phyloP scores from a whole-genome alignment of 2,329 filamentous ascomycete species.

The Fusarium denticulatum region DNA sequence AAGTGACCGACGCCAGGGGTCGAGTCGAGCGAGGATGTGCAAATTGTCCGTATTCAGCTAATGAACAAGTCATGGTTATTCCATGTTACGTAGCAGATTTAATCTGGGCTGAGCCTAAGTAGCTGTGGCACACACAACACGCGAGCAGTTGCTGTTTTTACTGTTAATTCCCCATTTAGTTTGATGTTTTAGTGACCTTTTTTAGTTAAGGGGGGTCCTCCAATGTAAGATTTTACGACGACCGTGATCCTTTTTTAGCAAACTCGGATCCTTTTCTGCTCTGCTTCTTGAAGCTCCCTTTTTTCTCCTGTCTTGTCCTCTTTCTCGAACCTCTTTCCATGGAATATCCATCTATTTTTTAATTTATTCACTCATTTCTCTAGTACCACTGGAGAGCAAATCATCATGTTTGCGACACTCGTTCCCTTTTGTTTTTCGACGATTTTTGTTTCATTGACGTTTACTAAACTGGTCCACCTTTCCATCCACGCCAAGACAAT shows the following conservation, averaged over 20 bases:
- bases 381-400: background rate
- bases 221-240: background rate
- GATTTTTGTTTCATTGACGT: constrained; percentile 43
- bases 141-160: constrained; percentile 41
- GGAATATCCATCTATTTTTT: background rate
- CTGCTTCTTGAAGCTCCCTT: background rate
- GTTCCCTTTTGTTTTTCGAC: constrained; percentile 45
- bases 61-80: constrained; percentile 2
- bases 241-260: background rate
- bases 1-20: constrained; percentile 9
- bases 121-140: constrained; percentile 25
- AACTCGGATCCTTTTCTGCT: background rate
- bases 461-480: constrained; percentile 46
- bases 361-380: background rate
- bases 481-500: constrained; percentile 42
- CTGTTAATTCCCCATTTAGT: background rate
- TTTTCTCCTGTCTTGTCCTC: background rate
- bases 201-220: background rate
- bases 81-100: constrained; percentile 18
- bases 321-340: background rate
- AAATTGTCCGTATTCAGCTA: constrained; percentile 3
- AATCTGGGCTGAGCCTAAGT: background rate
- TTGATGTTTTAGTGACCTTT: background rate
- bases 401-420: constrained; percentile 36
- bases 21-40: background rate